These are phyloP conservation scores for Tulasnella sp. DNA, from an alignment of 768 basidiomycete genomes.

Conservation along the genomic window DNA sequence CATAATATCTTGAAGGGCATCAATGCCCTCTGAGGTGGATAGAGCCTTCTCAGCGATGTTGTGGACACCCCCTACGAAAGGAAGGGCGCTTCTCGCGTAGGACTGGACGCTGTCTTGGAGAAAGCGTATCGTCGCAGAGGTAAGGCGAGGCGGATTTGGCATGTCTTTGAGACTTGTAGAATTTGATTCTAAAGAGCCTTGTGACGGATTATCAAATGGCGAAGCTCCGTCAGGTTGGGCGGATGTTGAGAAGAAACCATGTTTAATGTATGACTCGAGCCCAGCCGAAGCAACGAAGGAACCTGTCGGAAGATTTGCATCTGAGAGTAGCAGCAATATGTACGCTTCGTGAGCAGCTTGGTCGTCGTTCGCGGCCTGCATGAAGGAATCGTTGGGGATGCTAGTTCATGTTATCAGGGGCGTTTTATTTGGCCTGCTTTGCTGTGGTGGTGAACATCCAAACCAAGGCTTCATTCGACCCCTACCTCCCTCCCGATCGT, in stretches of 20 bases:
- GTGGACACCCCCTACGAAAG: slow-evolving; percentile 80
- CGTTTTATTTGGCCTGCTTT: background rate
- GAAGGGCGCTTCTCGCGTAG: slow-evolving; percentile 74
- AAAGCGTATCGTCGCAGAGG: slow-evolving; percentile 53
- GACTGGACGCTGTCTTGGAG: slow-evolving; percentile 71
- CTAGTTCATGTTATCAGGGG: background rate
- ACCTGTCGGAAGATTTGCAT: slow-evolving; percentile 95
- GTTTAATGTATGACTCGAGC: slow-evolving; percentile 85
- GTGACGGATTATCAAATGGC: slow-evolving; percentile 40
- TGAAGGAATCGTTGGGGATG: background rate
- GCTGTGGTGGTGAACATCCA: background rate
- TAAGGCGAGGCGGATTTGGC: slow-evolving; percentile 27
- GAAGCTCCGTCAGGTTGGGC: slow-evolving; percentile 39
- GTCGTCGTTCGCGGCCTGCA: background rate
- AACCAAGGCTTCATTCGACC: background rate
- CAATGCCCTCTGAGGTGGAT: slow-evolving; percentile 31
- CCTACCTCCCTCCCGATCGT: background rate
- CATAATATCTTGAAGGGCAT: slow-evolving; percentile 51
- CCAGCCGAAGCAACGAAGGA: slow-evolving; percentile 95
- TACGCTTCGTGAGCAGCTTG: slow-evolving; percentile 54
- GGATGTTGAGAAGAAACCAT: slow-evolving; percentile 63
- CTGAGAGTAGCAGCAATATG: slow-evolving; percentile 76
- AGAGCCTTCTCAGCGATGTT: slow-evolving; percentile 41
- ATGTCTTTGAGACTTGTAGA: slow-evolving; percentile 22
- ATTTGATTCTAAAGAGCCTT: slow-evolving; percentile 34